Evolutionary conservation across 2,329 filamentous ascomycete genomes (phyloP), one percentile per base, ranked within the genome.

Genomic region (Clarireedia sp.): DNA sequence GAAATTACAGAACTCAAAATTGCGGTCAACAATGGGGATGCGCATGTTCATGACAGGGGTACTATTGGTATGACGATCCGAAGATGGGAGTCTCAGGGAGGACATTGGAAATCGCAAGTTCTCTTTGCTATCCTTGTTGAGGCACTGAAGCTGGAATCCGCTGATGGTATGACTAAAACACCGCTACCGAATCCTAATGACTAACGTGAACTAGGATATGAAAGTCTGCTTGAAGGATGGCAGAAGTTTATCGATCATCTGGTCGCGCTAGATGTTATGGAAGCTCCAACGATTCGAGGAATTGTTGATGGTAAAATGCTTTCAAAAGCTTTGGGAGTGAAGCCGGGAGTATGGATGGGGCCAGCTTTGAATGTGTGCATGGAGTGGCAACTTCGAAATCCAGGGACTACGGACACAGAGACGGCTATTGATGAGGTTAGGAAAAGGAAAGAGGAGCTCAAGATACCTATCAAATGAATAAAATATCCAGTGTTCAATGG

Each of bases 331-430:
- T 75, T 97, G 3, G 73, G 72, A 17, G 73, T 79, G n/a, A 83
- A 82, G 60, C 85, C 88, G 0, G 90, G 89, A 1, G 83, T 77
- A n/a, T 97, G 92, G 92, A 87, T 95, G 78, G 82, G 82, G 53
- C 77, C 78, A 46, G 90, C 90, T 3, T 73, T 96, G 47, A 86
- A 95, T 33, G 75, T 90, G 3, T 87, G 89, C 58, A 81, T 95
- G 70, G 83, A 84, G 58, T 97, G 91, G 90, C 94, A 97, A 71
- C 78, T 97, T 51, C 80, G 89, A 38, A 83, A 97, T 66, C 89
- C 90, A 0, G 76, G 76, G 3, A 75, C 74, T 56, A 80, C 77
- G 3, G 85, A 91, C 59, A 70, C 75, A 6, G 64, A 72, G 6
- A 79, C 74, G 2, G 84, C 79, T 1, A 72, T 90, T 52, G 77